phyloP scores from a whole-genome alignment of 148 eudicot species.

The Rhododendron kiyosumense region DNA sequence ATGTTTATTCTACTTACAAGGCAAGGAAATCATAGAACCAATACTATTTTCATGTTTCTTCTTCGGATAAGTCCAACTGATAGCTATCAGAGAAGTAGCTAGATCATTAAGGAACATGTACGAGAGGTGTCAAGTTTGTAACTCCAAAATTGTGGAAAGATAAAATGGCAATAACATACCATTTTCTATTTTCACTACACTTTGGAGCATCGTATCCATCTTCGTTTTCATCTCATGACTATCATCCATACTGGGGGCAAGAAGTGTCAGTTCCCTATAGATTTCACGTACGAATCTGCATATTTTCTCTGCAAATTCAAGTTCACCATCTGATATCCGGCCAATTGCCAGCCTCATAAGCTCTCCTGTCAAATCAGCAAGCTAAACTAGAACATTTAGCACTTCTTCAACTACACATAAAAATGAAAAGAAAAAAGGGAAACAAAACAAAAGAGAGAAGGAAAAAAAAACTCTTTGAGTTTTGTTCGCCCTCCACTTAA shows the following conservation, averaged over 20 bases:
- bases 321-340: conserved; percentile 94
- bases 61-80: background rate
- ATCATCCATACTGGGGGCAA: conserved; percentile 83
- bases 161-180: conserved; percentile 41
- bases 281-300: conserved; percentile 87
- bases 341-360: conserved; percentile 96
- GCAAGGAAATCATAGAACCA: background rate
- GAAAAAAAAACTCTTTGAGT: too few species aligned
- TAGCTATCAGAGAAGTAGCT: background rate
- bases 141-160: background rate
- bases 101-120: background rate
- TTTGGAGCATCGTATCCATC: conserved; percentile 97
- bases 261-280: conserved; percentile 68
- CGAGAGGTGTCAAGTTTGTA: background rate
- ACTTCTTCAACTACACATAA: background rate
- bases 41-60: background rate
- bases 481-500: too few species aligned
- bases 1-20: background rate
- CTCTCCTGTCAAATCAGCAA: conserved; percentile 98
- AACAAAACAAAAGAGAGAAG: background rate
- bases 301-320: conserved; percentile 77
- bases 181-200: conserved; percentile 92
- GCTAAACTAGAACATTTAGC: conserved; percentile 38
- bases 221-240: conserved; percentile 75
- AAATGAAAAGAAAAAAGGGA: background rate